Evolutionary conservation across 805 yeast genomes (phyloP).

Genomic region (Lachancea sp.): DNA sequence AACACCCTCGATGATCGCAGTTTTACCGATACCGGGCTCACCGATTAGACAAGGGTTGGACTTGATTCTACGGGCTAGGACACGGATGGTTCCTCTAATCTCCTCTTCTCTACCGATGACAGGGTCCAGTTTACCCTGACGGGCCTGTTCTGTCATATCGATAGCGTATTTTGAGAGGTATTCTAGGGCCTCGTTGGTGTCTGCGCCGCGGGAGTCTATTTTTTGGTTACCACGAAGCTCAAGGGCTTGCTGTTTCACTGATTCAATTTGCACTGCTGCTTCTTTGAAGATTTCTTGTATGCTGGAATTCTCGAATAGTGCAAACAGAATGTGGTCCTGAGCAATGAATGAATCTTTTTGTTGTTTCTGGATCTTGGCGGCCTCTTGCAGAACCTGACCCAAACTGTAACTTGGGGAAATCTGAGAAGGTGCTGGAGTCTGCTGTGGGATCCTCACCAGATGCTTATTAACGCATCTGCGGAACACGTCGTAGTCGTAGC

Average conservation of each 20-base stretch:
- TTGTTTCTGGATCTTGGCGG: conserved; percentile 70
- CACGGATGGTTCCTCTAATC: conserved; percentile 89
- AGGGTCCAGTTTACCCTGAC: conserved; percentile 93
- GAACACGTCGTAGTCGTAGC: conserved; percentile 79
- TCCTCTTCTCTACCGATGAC: conserved; percentile 99
- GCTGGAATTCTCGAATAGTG: conserved; percentile 72
- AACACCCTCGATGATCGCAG: conserved; percentile 96
- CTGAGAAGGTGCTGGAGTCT: conserved; percentile 82
- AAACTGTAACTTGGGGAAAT: conserved; percentile 70
- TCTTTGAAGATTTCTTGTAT: conserved; percentile 70
- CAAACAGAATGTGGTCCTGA: conserved; percentile 87
- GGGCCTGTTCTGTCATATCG: conserved; percentile 88
- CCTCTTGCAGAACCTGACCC: conserved; percentile 65
- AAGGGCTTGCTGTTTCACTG: conserved; percentile 69
- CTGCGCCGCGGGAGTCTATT: conserved; percentile 92
- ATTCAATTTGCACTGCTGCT: conserved; percentile 57
- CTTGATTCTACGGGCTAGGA: conserved; percentile 93
- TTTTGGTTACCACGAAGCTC: conserved; percentile 83
- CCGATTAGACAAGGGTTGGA: conserved; percentile 96
- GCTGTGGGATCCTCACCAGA: conserved; percentile 79
- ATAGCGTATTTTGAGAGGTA: conserved; percentile 84
- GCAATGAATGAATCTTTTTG: conserved; percentile 91
- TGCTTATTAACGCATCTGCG: conserved; percentile 76
- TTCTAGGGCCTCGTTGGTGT: conserved; percentile 77
- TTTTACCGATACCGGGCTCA: conserved; percentile 99